Percentiles rank a stretch among this genome's conserved stretches.
phyloP scores from a whole-genome alignment of 2,329 filamentous ascomycete genomes.

The Golovinomyces cichoracearum region DNA sequence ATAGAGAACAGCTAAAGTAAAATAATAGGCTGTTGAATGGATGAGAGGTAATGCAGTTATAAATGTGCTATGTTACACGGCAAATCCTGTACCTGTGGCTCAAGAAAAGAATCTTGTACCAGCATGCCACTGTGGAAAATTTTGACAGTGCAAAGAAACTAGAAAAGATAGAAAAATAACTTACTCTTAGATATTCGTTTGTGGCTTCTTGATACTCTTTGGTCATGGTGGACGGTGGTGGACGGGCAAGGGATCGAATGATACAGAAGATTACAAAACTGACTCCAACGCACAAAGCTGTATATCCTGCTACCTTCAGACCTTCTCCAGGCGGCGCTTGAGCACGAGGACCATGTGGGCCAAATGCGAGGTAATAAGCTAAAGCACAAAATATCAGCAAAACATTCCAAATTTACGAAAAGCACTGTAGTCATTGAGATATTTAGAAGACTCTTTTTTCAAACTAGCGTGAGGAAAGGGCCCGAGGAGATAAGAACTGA shows the following conservation, averaged over 20 bases:
- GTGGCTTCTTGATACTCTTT: constrained; percentile 90
- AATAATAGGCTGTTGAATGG: too few relatives aligned
- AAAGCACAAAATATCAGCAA: constrained; percentile 10
- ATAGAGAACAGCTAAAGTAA: too few relatives aligned
- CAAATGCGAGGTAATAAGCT: constrained; percentile 99
- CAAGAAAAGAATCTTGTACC: too few relatives aligned
- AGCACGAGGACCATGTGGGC: constrained; percentile 79
- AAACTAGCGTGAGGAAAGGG: too few relatives aligned
- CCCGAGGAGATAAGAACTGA: constrained; percentile 32
- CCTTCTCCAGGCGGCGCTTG: constrained; percentile 59
- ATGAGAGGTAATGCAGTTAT: too few relatives aligned
- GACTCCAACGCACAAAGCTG: constrained; percentile 37
- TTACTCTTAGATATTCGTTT: constrained; percentile 82
- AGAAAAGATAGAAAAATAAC: constrained; percentile 13
- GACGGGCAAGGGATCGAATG: constrained; percentile 46
- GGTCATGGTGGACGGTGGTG: constrained; percentile 64
- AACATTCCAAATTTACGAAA: too few relatives aligned
- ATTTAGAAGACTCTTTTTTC: too few relatives aligned
- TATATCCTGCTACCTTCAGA: constrained; percentile 52
- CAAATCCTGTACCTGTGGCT: too few relatives aligned
- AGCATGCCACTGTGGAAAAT: too few relatives aligned
- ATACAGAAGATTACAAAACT: constrained; percentile 45
- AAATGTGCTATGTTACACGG: too few relatives aligned
- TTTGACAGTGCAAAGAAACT: too few relatives aligned
- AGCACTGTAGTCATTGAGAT: too few relatives aligned